These are phyloP conservation scores for Apiotrichum gracile DNA, from an alignment of 1,284 basidiomycete species.

Conservation along the genomic window DNA sequence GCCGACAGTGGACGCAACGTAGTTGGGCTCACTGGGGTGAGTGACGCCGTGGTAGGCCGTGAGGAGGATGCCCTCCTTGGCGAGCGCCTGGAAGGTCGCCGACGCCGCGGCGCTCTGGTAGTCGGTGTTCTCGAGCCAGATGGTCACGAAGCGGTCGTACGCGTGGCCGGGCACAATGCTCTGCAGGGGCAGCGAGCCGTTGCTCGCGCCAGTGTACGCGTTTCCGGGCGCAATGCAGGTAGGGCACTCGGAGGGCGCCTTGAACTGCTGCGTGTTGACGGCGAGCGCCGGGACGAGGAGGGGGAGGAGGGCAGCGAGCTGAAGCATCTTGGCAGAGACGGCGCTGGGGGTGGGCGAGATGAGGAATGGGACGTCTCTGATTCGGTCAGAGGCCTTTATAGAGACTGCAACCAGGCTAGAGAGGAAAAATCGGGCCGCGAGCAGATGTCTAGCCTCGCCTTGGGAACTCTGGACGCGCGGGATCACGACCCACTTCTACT, in stretches of 20 bases:
- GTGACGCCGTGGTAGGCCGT: conserved; percentile 56
- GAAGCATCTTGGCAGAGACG: conserved; percentile 6
- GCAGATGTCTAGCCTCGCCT: too few species aligned
- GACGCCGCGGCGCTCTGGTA: conserved; percentile 44
- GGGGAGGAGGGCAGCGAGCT: conserved; percentile 9
- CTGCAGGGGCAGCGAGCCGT: conserved; percentile 47
- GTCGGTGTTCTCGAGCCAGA: conserved; percentile 52
- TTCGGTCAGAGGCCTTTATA: too few species aligned
- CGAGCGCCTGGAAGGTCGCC: conserved; percentile 52
- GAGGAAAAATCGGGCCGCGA: too few species aligned
- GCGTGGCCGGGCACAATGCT: conserved; percentile 48
- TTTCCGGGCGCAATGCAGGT: conserved; percentile 25
- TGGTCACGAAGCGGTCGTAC: conserved; percentile 55
- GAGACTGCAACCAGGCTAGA: too few species aligned
- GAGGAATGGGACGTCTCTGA: too few species aligned
- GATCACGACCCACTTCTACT: too few species aligned
- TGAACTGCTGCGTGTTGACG: conserved; percentile 44
- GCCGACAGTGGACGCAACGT: conserved; percentile 10
- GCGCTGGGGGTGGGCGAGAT: neutral
- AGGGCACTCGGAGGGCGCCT: conserved; percentile 46
- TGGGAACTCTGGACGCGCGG: too few species aligned
- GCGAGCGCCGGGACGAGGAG: conserved; percentile 7
- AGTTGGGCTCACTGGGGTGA: conserved; percentile 44
- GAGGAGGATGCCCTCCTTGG: conserved; percentile 54
- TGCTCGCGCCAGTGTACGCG: conserved; percentile 47